These are phyloP conservation scores for Macrocystidia cucumis DNA, from an alignment of 1,284 basidiomycete species.

Conservation along the genomic window DNA sequence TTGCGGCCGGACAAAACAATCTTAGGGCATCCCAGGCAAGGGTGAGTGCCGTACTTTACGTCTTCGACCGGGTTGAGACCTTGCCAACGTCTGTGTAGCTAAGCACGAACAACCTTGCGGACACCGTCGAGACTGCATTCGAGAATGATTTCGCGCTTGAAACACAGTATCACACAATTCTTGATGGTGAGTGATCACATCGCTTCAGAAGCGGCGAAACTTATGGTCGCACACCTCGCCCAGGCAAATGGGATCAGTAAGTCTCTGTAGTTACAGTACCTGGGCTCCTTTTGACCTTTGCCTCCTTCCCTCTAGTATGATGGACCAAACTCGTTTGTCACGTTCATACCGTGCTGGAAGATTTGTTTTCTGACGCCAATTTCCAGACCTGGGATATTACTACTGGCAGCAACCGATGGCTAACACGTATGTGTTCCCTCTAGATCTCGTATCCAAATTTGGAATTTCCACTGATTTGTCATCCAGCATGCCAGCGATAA, in stretches of 20 bases:
- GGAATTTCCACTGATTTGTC: background rate
- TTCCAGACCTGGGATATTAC: conserved; percentile 44
- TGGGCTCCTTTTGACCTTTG: background rate
- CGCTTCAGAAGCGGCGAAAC: conserved; percentile 2
- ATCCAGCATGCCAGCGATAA: conserved; percentile 46
- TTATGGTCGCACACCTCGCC: no score
- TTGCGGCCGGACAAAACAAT: conserved; percentile 53
- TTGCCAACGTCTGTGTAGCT: conserved; percentile 16
- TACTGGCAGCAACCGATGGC: conserved; percentile 69
- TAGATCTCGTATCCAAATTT: conserved; percentile 1
- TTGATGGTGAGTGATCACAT: conserved; percentile 34
- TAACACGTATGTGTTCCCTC: conserved; percentile 35
- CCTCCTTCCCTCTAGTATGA: conserved; percentile 36
- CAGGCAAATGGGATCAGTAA: conserved; percentile 56
- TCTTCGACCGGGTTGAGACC: background rate
- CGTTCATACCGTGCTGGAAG: conserved; percentile 7
- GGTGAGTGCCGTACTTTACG: conserved; percentile 12
- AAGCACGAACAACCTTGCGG: conserved; percentile 50
- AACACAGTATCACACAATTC: conserved; percentile 47
- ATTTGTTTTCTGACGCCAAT: background rate
- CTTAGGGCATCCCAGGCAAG: conserved; percentile 57
- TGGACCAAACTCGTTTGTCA: conserved; percentile 58
- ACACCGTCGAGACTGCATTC: conserved; percentile 47
- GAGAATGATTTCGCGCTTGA: conserved; percentile 53
- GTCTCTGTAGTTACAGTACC: conserved; percentile 13